Conservation (phyloP, 805 yeast genomes). For the Wickerhamomyces sydowiorum region DNA sequence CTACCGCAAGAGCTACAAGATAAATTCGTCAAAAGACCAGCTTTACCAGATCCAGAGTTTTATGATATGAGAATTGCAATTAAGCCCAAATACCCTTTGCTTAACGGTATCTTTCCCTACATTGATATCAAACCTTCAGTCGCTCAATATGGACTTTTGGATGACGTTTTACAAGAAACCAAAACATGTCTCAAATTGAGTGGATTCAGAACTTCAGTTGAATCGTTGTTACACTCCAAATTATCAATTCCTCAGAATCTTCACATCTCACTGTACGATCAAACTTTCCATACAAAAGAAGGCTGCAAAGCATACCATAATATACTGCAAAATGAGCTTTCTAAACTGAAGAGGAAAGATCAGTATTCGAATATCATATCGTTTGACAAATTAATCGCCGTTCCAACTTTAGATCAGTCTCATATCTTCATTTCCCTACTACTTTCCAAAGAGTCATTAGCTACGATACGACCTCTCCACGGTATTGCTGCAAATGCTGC, state of each 20-base stretch:
- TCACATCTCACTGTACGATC: slow-evolving; percentile 10
- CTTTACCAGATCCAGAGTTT: background rate
- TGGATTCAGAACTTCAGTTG: background rate
- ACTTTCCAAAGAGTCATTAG: too few species aligned
- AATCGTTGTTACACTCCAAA: slow-evolving; percentile 4
- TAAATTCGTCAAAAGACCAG: background rate
- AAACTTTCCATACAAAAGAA: slow-evolving; percentile 6
- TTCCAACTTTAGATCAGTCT: slow-evolving; percentile 3
- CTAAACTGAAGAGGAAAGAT: background rate
- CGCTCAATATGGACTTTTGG: background rate
- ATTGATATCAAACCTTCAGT: background rate
- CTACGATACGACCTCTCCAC: slow-evolving; percentile 1
- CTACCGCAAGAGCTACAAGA: background rate
- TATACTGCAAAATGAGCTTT: background rate
- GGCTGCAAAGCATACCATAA: slow-evolving; percentile 1
- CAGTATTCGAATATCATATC: background rate
- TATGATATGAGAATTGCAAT: background rate
- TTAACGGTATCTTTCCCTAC: background rate
- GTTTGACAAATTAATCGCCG: slow-evolving; percentile 5
- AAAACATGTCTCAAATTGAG: background rate
- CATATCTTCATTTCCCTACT: background rate
- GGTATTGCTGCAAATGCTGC: slow-evolving; percentile 4
- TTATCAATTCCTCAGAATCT: slow-evolving; percentile 5
- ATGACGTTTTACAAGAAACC: background rate
- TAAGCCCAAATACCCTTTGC: background rate